Conservation (phyloP, 225 moss, liverwort and hornwort genomes). For the Polytrichum commune region DNA sequence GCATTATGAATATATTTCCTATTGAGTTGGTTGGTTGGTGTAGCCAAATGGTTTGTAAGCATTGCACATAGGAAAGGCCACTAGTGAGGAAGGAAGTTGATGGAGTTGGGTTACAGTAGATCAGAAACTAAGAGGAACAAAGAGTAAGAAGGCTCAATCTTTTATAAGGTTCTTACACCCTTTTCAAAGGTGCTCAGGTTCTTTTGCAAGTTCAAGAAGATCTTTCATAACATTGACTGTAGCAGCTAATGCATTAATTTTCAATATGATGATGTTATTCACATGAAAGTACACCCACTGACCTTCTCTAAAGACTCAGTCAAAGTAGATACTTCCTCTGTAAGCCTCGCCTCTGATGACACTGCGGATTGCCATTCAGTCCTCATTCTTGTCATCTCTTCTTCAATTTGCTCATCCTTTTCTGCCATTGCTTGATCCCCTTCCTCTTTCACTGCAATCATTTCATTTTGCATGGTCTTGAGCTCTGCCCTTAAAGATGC, state of each 20-base stretch:
- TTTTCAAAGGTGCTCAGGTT: no score
- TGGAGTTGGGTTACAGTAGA: no score
- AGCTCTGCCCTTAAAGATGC: constrained; percentile 59
- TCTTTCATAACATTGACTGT: no score
- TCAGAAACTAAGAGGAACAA: no score
- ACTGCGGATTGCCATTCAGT: constrained; percentile 38
- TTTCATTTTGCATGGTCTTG: constrained; percentile 44
- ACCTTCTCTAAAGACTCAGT: constrained; percentile 43
- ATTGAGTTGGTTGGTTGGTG: not conserved
- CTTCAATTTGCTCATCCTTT: constrained; percentile 49
- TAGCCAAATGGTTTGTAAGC: not conserved
- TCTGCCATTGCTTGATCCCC: constrained; percentile 47
- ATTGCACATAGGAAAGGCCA: no score
- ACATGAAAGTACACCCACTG: constrained; percentile 7
- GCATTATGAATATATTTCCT: not conserved
- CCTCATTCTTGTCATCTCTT: constrained; percentile 43
- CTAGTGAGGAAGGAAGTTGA: no score
- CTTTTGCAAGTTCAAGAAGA: no score
- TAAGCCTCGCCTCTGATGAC: constrained; percentile 32
- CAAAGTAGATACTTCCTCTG: constrained; percentile 27
- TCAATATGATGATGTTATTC: not conserved
- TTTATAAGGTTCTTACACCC: no score
- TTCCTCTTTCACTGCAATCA: constrained; percentile 47
- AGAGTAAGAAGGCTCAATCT: no score
- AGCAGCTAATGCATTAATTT: no score